A percentile compares a stretch with the other conserved stretches of the same genome.
Evolutionary conservation across 257 asterid species (phyloP).

Genomic region (Eucommia ulmoides): DNA sequence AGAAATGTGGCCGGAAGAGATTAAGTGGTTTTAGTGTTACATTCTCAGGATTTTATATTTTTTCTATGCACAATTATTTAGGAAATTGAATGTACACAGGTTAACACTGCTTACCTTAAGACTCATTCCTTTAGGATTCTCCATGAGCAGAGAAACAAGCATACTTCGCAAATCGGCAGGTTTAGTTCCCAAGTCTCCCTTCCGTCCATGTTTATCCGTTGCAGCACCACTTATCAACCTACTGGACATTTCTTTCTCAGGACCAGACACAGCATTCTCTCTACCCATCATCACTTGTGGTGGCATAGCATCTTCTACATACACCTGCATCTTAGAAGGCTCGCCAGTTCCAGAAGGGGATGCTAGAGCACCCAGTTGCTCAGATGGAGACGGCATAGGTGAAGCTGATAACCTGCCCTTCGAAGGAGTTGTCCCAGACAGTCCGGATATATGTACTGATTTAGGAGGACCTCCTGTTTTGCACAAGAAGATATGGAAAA

Average conservation of each 20-base stretch:
- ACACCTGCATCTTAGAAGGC: constrained; percentile 34
- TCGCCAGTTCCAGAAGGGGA: constrained; percentile 49
- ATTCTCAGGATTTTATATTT: too few species aligned
- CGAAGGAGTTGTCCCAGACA: constrained; percentile 36
- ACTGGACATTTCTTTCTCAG: constrained; percentile 51
- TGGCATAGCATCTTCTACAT: constrained; percentile 27
- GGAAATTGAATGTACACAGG: too few species aligned
- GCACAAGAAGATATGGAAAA: constrained; percentile 7
- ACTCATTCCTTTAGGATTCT: constrained; percentile 77
- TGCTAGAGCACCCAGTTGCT: constrained; percentile 37
- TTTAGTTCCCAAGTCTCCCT: constrained; percentile 26
- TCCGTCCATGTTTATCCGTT: constrained; percentile 35
- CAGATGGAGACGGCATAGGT: constrained; percentile 58
- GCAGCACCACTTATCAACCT: constrained; percentile 26
- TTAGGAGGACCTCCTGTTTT: constrained; percentile 53
- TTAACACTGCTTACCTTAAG: constrained; percentile 68
- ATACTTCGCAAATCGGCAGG: constrained; percentile 54
- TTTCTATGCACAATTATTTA: too few species aligned
- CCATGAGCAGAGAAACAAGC: constrained; percentile 59
- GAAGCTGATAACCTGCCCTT: constrained; percentile 54
- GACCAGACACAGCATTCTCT: constrained; percentile 16
- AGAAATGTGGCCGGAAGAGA: too few species aligned
- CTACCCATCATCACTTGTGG: constrained; percentile 31
- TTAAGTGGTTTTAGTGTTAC: too few species aligned
- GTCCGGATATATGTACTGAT: constrained; percentile 42